These are phyloP conservation scores for Maudiozyma humilis DNA, from an alignment of 1,139 yeast genomes.

Conservation along the genomic window DNA sequence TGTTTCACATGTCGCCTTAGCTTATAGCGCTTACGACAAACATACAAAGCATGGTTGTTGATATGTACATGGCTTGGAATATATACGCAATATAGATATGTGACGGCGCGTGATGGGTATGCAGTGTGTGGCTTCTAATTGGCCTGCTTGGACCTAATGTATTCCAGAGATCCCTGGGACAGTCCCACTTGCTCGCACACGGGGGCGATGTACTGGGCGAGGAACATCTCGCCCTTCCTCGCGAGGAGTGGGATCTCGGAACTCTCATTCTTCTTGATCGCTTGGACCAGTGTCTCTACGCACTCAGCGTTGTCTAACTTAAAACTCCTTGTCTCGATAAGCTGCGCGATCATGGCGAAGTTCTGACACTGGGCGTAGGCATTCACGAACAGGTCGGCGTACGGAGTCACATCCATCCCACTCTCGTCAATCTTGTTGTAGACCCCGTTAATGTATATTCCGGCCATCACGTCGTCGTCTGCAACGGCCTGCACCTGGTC, in stretches of 20 bases:
- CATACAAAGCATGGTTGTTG: background rate
- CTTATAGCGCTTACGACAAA: too few relatives aligned
- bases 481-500: background rate
- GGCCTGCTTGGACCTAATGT: background rate
- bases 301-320: background rate
- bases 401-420: slow-evolving; percentile 5
- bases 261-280: background rate
- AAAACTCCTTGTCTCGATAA: slow-evolving; percentile 4
- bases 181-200: background rate
- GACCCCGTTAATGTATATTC: background rate
- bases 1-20: too few relatives aligned
- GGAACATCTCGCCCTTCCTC: background rate
- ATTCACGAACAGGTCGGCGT: background rate
- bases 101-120: background rate
- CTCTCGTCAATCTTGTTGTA: slow-evolving; percentile 2
- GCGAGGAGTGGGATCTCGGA: background rate
- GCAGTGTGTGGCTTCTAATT: background rate
- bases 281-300: background rate
- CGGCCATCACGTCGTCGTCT: background rate
- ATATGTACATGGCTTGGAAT: slow-evolving; percentile 4
- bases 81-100: background rate
- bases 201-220: background rate
- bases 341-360: slow-evolving; percentile 6
- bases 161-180: background rate
- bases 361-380: slow-evolving; percentile 1